Evolutionary conservation across 768 basidiomycete genomes (phyloP), one percentile per base, ranked within the genome.

Genomic region (Psilocybe azurescens): DNA sequence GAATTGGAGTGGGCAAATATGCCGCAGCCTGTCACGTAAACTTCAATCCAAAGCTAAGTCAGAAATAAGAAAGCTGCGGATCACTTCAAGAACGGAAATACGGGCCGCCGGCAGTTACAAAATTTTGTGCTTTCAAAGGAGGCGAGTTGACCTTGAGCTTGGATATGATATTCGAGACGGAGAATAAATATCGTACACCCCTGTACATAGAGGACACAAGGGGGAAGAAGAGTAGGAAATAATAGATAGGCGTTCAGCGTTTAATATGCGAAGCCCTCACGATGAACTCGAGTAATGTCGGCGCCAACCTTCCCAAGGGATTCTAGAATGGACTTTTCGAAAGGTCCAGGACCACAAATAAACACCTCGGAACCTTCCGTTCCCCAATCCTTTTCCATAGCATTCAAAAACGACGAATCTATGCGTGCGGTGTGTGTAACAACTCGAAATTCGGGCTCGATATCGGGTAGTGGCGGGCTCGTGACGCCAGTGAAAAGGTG

Each of bases 341-440:
- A 86, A 2, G 65, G 68, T 24, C 71, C 73, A 1, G 86, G 81
- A 3, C 86, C 86, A 69, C 86, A 87, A 11, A 88, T 49, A 62
- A 79, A 87, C 1, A 73, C 68, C n/a, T 75, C 70, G 48, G 69
- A 44, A 18, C 62, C 56, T 68, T 53, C 29, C n/a, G 46, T 13
- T 18, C 10, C 33, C 56, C 60, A 51, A 74, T 70, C 41, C 61
- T 65, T 4, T 58, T 53, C 20, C 32, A 59, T 38, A 65, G 67
- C 38, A 77, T 41, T 49, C 74, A 73, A 29, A 68, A 73, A 36
- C 28, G 47, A 65, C 71, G 70, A 5, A 48, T 36, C 47, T 14
- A 68, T 58, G 33, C 62, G 57, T 14, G 55, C 61, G 32, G n/a
- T 38, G 20, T 66, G 55, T 16, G 56, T 54, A 48, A 62, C 60